phyloP scores from a whole-genome alignment of 495 filamentous ascomycete genomes.

The Cercophora samala region DNA sequence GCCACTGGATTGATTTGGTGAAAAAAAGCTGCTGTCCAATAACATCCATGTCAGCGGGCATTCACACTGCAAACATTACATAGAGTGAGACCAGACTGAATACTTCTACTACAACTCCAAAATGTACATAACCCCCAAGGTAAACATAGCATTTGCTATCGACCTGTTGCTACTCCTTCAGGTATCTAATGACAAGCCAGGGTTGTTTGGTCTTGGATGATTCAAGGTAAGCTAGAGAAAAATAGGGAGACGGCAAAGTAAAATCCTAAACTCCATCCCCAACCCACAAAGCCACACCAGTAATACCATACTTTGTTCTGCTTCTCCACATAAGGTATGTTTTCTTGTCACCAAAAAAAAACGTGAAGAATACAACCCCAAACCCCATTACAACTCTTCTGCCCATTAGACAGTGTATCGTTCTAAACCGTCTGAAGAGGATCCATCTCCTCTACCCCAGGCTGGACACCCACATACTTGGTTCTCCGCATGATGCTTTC shows the following conservation, averaged over 20 bases:
- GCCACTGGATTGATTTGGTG: no score
- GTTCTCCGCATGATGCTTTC: slow-evolving; percentile 90
- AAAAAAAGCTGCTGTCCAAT: no score
- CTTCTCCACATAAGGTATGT: neutral
- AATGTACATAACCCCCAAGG: neutral
- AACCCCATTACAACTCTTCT: neutral
- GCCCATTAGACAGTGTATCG: no score
- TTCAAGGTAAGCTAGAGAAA: neutral
- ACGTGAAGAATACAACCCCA: neutral
- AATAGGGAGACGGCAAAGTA: neutral
- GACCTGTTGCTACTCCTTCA: slow-evolving; percentile 3
- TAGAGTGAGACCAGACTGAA: no score
- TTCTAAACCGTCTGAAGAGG: slow-evolving; percentile 42
- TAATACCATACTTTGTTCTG: neutral
- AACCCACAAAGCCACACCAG: slow-evolving; percentile 6
- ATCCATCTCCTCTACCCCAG: slow-evolving; percentile 52
- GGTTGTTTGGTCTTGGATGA: neutral
- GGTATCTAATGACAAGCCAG: slow-evolving; percentile 2
- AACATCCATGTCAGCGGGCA: no score
- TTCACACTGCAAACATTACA: neutral
- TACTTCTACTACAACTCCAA: no score
- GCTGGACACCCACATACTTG: slow-evolving; percentile 50
- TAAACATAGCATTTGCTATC: neutral
- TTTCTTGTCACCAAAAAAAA: neutral
- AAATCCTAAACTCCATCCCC: slow-evolving; percentile 9